Evolutionary conservation across 208 protist genomes (phyloP).

Genomic region (Trypanosoma lewisi): DNA sequence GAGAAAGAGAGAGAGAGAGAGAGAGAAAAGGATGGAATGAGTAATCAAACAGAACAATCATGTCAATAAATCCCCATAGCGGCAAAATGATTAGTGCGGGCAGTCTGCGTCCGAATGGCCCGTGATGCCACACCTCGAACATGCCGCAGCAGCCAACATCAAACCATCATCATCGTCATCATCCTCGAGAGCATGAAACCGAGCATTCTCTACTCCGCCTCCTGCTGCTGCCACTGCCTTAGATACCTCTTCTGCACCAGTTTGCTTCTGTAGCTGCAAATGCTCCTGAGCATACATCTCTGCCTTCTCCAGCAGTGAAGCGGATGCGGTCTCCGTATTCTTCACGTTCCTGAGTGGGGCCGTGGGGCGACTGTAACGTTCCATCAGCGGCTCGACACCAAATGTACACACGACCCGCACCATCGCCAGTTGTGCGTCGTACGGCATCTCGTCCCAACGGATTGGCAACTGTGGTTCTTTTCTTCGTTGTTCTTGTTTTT

Average conservation of each 20-base stretch:
- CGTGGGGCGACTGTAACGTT: slow-evolving; percentile 6
- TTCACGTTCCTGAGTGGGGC: slow-evolving; percentile 10
- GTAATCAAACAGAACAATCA: too few species aligned
- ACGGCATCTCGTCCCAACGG: slow-evolving; percentile 75
- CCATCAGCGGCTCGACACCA: slow-evolving; percentile 43
- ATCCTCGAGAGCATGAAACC: slow-evolving; percentile 15
- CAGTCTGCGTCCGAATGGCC: slow-evolving; percentile 50
- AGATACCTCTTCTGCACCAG: neutral
- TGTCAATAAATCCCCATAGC: neutral
- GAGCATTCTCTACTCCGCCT: neutral
- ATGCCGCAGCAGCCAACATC: slow-evolving; percentile 32
- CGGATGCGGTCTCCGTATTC: slow-evolving; percentile 8
- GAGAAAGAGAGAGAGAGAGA: too few species aligned
- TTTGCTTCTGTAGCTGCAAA: neutral
- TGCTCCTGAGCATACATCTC: slow-evolving; percentile 21
- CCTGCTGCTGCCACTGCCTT: neutral
- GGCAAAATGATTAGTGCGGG: slow-evolving; percentile 25
- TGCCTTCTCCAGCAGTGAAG: slow-evolving; percentile 35
- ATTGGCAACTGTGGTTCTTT: slow-evolving; percentile 37
- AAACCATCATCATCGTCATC: slow-evolving; percentile 30
- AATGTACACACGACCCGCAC: slow-evolving; percentile 61
- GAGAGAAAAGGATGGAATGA: slow-evolving; percentile 14
- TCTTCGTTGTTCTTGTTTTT: slow-evolving; percentile 1
- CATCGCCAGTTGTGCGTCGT: slow-evolving; percentile 59
- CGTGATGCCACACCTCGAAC: slow-evolving; percentile 55